phyloP scores from a whole-genome alignment of 164 flowering plant species.

The Houttuynia cordata region DNA sequence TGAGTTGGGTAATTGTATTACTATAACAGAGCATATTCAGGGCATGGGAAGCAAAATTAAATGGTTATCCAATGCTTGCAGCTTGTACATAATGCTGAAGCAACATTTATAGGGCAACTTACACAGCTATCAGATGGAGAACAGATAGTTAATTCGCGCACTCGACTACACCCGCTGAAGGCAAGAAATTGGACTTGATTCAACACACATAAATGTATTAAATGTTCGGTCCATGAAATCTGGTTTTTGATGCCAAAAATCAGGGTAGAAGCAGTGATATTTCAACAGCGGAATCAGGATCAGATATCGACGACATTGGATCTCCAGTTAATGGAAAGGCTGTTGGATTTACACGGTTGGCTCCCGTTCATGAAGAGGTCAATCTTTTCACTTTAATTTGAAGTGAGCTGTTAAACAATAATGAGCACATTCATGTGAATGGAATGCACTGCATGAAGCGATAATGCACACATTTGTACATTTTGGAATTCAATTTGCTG shows the following conservation, averaged over 20 bases:
- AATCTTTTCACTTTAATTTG: constrained; percentile 10
- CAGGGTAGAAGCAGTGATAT: constrained; percentile 57
- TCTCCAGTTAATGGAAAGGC: constrained; percentile 35
- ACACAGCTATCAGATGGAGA: constrained; percentile 28
- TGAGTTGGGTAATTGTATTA: neutral
- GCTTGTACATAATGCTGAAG: constrained; percentile 56
- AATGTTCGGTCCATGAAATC: neutral
- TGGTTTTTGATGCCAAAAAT: neutral
- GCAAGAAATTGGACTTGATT: constrained; percentile 13
- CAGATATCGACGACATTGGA: constrained; percentile 47
- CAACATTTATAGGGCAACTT: constrained; percentile 37
- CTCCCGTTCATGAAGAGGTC: constrained; percentile 65
- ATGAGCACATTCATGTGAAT: too few species aligned
- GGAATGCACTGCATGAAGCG: neutral
- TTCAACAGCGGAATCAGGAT: constrained; percentile 48
- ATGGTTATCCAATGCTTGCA: constrained; percentile 11
- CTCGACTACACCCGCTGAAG: constrained; percentile 36
- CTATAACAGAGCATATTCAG: neutral
- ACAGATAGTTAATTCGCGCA: constrained; percentile 26
- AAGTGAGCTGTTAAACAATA: neutral
- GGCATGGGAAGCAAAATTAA: neutral
- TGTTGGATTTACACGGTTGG: constrained; percentile 24
- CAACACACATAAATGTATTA: neutral
- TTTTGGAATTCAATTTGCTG: neutral
- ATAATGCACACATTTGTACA: neutral